A percentile compares a stretch with the other conserved stretches of the same genome.
These are phyloP conservation scores for Helicostylum pulchrum DNA, from an alignment of 192 early-diverging fungal genomes.

Conservation along the genomic window DNA sequence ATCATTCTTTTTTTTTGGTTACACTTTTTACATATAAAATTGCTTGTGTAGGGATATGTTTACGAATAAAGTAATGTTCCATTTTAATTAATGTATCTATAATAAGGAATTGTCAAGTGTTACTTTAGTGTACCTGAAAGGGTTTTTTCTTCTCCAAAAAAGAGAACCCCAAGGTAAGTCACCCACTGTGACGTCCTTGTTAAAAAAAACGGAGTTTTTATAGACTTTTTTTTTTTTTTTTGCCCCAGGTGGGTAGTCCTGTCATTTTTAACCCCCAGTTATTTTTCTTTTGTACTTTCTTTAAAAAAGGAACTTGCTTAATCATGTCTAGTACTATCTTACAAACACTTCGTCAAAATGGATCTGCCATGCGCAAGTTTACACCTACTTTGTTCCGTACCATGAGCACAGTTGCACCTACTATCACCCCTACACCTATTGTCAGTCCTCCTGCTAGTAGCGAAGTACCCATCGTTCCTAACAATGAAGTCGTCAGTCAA, in stretches of 20 bases:
- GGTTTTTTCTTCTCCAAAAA: too few species aligned
- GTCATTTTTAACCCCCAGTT: slow-evolving; percentile 6
- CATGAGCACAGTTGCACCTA: slow-evolving; percentile 11
- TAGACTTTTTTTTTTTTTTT: too few species aligned
- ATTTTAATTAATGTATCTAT: too few species aligned
- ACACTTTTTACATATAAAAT: too few species aligned
- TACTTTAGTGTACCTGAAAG: too few species aligned
- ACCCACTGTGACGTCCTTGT: too few species aligned
- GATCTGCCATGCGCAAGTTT: not conserved
- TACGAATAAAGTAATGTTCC: too few species aligned
- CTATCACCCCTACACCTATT: not conserved
- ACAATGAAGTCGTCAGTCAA: slow-evolving; percentile 69
- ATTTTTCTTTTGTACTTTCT: not conserved
- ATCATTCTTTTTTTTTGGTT: too few species aligned
- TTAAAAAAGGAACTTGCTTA: not conserved
- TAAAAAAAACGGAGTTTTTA: too few species aligned
- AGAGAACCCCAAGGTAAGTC: too few species aligned
- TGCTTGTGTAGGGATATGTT: too few species aligned
- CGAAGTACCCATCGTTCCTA: slow-evolving; percentile 14
- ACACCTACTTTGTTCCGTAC: not conserved
- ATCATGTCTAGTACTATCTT: slow-evolving; percentile 6
- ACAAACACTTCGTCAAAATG: slow-evolving; percentile 13
- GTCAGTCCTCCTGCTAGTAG: not conserved
- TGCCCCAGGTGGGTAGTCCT: not conserved
- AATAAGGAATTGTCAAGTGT: too few species aligned